Percentiles rank a stretch among this genome's conserved stretches.
phyloP scores from a whole-genome alignment of 805 yeast genomes.

The Ogataea philodendri region DNA sequence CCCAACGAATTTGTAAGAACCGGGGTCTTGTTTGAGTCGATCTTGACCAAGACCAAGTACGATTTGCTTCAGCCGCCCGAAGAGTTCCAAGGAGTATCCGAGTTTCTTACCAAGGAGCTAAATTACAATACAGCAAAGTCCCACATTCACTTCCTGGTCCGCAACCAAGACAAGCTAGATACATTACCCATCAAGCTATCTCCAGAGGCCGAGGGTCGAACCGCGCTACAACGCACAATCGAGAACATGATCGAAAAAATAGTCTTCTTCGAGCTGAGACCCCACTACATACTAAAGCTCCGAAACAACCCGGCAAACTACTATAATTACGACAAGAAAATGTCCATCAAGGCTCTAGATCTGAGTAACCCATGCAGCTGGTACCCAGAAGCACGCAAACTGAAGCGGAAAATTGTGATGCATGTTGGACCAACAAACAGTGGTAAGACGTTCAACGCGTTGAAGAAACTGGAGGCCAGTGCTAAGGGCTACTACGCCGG shows the following conservation, averaged over 20 bases:
- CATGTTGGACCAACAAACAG: slow-evolving; percentile 98
- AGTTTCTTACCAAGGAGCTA: slow-evolving; percentile 10
- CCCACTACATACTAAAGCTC: slow-evolving; percentile 26
- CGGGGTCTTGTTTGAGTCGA: slow-evolving; percentile 6
- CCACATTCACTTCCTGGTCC: slow-evolving; percentile 14
- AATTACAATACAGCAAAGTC: slow-evolving; percentile 8
- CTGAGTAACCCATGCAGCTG: slow-evolving; percentile 66
- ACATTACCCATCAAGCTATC: slow-evolving; percentile 13
- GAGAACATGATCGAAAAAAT: slow-evolving; percentile 29
- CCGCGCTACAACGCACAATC: slow-evolving; percentile 16
- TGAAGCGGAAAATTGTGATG: slow-evolving; percentile 77
- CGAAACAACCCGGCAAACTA: slow-evolving; percentile 32
- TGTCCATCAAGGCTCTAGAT: slow-evolving; percentile 40
- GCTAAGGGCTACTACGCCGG: slow-evolving; percentile 90
- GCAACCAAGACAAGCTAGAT: slow-evolving; percentile 10
- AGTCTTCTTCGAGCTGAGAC: slow-evolving; percentile 32
- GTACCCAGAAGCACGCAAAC: slow-evolving; percentile 81
- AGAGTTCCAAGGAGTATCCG: not conserved
- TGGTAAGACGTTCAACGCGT: slow-evolving; percentile 88
- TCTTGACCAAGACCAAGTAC: slow-evolving; percentile 5
- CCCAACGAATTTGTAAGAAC: slow-evolving; percentile 13
- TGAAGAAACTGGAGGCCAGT: slow-evolving; percentile 61
- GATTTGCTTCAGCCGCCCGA: slow-evolving; percentile 11
- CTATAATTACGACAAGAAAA: slow-evolving; percentile 34
- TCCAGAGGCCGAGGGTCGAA: slow-evolving; percentile 3